These are phyloP conservation scores for Chlamydomonas eustigma DNA, from an alignment of 139 green algal genomes.

Conservation along the genomic window DNA sequence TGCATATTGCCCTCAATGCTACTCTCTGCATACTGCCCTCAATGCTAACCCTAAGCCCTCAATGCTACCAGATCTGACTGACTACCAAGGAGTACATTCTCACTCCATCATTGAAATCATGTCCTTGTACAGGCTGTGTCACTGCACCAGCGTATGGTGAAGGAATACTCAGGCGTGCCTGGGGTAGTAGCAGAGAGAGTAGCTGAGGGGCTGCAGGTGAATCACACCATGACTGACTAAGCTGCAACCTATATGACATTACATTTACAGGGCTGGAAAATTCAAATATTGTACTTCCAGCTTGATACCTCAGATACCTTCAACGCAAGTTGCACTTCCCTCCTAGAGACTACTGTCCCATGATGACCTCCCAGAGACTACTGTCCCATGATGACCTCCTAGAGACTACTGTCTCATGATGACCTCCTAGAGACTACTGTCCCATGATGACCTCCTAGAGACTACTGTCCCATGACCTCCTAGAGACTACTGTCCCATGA, in stretches of 20 bases:
- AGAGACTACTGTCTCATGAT: too few relatives aligned
- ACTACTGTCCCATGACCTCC: too few relatives aligned
- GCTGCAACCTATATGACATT: neutral
- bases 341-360: too few relatives aligned
- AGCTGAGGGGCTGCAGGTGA: constrained; percentile 54
- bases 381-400: too few relatives aligned
- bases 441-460: too few relatives aligned
- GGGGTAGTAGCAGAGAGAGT: constrained; percentile 59
- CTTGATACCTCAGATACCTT: neutral
- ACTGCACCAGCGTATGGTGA: constrained; percentile 67
- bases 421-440: too few relatives aligned
- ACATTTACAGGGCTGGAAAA: neutral
- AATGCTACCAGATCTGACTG: neutral
- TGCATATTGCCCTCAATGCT: neutral
- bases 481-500: too few relatives aligned
- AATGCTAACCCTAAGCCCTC: neutral
- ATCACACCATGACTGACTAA: too few relatives aligned
- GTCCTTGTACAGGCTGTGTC: constrained; percentile 43
- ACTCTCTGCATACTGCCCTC: neutral
- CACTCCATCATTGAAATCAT: neutral
- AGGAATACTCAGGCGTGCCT: constrained; percentile 69
- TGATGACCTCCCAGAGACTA: too few relatives aligned
- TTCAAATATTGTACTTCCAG: constrained; percentile 1
- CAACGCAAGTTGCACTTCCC: neutral
- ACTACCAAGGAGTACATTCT: neutral